Percentiles rank a stretch among this genome's conserved stretches.
These are phyloP conservation scores for Clavariopsis aquatica DNA, from an alignment of 495 filamentous ascomycete species.

Conservation along the genomic window DNA sequence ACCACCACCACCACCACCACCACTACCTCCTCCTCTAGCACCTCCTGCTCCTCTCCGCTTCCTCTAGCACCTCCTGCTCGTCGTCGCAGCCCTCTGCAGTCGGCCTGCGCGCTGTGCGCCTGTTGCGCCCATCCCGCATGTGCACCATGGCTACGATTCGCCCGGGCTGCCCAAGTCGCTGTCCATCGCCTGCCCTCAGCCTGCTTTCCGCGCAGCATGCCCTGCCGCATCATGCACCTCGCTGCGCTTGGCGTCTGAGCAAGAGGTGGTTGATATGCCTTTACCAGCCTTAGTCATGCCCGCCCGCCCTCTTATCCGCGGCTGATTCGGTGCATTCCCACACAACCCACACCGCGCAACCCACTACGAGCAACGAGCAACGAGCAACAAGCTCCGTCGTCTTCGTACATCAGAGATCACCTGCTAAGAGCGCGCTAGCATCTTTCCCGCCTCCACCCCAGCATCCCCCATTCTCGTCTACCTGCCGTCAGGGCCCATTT, in stretches of 20 bases:
- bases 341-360: not conserved
- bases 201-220: not conserved
- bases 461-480: slow-evolving; percentile 44
- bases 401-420: not conserved
- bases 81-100: not conserved
- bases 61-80: not conserved
- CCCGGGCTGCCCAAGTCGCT: not conserved
- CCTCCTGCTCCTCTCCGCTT: not conserved
- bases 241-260: not conserved
- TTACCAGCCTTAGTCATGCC: not conserved
- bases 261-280: not conserved
- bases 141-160: not conserved
- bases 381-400: too few relatives aligned
- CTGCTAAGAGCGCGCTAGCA: slow-evolving; percentile 24
- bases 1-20: not conserved
- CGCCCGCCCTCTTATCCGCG: not conserved
- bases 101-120: not conserved
- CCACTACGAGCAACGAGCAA: too few relatives aligned
- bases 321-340: not conserved
- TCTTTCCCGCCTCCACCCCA: slow-evolving; percentile 19
- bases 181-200: not conserved
- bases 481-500: slow-evolving; percentile 40
- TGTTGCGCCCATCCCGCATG: too few relatives aligned
- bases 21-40: not conserved
- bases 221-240: not conserved